A percentile compares a stretch with the other conserved stretches of the same genome.
Evolutionary conservation across 1,284 basidiomycete genomes (phyloP).

Genomic region (Moniliella sp.): DNA sequence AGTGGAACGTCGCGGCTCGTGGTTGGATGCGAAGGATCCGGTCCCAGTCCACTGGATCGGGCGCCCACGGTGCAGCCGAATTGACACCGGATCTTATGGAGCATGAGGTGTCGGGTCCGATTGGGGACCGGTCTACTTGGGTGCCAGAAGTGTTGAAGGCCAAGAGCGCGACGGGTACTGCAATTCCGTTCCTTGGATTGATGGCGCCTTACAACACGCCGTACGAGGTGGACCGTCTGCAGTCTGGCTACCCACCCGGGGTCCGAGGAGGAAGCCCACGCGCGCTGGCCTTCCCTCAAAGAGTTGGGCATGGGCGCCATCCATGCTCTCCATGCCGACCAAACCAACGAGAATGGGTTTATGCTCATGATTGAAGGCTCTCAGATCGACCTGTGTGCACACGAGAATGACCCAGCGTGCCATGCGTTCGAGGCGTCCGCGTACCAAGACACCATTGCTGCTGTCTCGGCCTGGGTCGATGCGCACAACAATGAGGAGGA

Average conservation of each 20-base stretch:
- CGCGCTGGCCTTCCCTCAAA: constrained; percentile 6
- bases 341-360: constrained; percentile 15
- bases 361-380: constrained; percentile 28
- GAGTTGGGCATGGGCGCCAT: constrained; percentile 11
- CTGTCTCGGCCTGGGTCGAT: constrained; percentile 27
- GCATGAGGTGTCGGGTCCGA: background rate
- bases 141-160: too few relatives aligned
- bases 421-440: constrained; percentile 31
- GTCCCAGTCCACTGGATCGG: background rate
- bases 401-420: constrained; percentile 21
- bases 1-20: constrained; percentile 11
- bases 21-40: background rate
- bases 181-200: constrained; percentile 14
- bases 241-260: too few relatives aligned
- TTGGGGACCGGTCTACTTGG: too few relatives aligned
- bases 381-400: constrained; percentile 26
- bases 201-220: constrained; percentile 21
- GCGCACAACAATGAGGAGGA: constrained; percentile 17
- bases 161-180: background rate
- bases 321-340: constrained; percentile 5
- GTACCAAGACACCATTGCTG: constrained; percentile 31
- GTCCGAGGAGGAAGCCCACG: constrained; percentile 8
- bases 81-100: background rate
- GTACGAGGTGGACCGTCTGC: constrained; percentile 23
- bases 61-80: background rate